phyloP scores from a whole-genome alignment of 208 protist genomes.

The Vickermania ingenoplastis region DNA sequence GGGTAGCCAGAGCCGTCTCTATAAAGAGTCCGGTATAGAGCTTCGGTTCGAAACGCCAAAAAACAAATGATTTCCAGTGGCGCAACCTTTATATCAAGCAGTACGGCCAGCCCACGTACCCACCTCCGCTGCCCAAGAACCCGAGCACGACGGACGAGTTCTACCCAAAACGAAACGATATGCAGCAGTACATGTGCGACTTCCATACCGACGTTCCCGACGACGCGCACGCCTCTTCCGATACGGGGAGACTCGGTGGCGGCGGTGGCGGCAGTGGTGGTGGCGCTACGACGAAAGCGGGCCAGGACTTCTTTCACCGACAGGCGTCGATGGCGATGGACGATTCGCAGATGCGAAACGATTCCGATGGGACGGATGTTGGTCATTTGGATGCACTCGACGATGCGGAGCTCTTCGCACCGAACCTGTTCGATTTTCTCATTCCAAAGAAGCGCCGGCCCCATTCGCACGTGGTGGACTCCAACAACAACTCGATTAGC shows the following conservation, averaged over 20 bases:
- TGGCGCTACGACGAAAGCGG: background rate
- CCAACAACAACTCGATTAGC: background rate
- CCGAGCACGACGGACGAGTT: slow-evolving; percentile 26
- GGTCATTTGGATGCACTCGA: slow-evolving; percentile 18
- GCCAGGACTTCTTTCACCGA: no score
- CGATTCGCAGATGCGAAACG: slow-evolving; percentile 5
- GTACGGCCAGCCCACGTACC: slow-evolving; percentile 63
- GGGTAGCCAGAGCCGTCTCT: no score
- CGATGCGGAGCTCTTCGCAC: slow-evolving; percentile 41
- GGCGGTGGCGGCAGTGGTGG: background rate
- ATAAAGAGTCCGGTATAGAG: background rate
- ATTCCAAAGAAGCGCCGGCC: background rate
- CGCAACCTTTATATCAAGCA: slow-evolving; percentile 66
- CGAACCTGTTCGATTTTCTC: slow-evolving; percentile 49
- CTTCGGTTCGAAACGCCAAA: slow-evolving; percentile 27
- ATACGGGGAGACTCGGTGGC: no score
- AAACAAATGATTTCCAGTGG: slow-evolving; percentile 80
- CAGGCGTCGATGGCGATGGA: slow-evolving; percentile 5
- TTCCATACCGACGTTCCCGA: slow-evolving; percentile 7
- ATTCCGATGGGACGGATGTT: slow-evolving; percentile 4
- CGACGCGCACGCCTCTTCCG: background rate
- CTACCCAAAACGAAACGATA: slow-evolving; percentile 19
- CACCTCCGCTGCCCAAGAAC: slow-evolving; percentile 59
- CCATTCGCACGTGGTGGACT: background rate
- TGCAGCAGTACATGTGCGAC: slow-evolving; percentile 8